phyloP scores from a whole-genome alignment of 1,284 basidiomycete species.

The Ustilago vetiveriae region DNA sequence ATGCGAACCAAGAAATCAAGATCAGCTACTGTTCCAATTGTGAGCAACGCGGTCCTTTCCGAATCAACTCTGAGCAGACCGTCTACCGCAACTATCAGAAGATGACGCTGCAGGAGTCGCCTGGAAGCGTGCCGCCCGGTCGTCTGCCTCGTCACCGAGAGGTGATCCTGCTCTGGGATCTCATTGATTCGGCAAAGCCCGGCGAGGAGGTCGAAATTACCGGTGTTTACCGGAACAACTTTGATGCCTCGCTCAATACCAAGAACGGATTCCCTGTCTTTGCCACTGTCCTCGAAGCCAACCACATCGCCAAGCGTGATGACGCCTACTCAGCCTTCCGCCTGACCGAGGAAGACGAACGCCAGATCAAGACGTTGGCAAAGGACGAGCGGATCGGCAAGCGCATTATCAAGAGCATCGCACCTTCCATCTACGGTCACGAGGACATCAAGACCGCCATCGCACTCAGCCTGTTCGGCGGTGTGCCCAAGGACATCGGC shows the following conservation, averaged over 20 bases:
- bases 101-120: slow-evolving; percentile 97
- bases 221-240: slow-evolving; percentile 98
- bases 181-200: slow-evolving; percentile 96
- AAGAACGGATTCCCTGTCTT: slow-evolving; percentile 99
- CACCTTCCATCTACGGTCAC: slow-evolving; percentile 97
- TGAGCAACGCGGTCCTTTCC: slow-evolving; percentile 91
- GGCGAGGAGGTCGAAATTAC: slow-evolving; percentile 95
- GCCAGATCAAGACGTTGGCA: slow-evolving; percentile 83
- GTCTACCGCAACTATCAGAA: slow-evolving; percentile 99
- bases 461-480: slow-evolving; percentile 92
- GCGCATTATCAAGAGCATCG: slow-evolving; percentile 96
- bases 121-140: slow-evolving; percentile 96
- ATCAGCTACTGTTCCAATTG: slow-evolving; percentile 88
- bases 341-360: slow-evolving; percentile 95
- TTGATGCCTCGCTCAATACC: slow-evolving; percentile 94
- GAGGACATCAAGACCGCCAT: slow-evolving; percentile 98
- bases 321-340: slow-evolving; percentile 91
- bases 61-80: slow-evolving; percentile 97
- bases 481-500: slow-evolving; percentile 93
- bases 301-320: slow-evolving; percentile 89
- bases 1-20: slow-evolving; percentile 90
- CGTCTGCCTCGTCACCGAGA: slow-evolving; percentile 95
- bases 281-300: slow-evolving; percentile 96
- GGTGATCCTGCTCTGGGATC: slow-evolving; percentile 94
- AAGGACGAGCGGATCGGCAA: slow-evolving; percentile 93